phyloP scores from a whole-genome alignment of 83 land plant genomes.

The Isoetes engelmannii region DNA sequence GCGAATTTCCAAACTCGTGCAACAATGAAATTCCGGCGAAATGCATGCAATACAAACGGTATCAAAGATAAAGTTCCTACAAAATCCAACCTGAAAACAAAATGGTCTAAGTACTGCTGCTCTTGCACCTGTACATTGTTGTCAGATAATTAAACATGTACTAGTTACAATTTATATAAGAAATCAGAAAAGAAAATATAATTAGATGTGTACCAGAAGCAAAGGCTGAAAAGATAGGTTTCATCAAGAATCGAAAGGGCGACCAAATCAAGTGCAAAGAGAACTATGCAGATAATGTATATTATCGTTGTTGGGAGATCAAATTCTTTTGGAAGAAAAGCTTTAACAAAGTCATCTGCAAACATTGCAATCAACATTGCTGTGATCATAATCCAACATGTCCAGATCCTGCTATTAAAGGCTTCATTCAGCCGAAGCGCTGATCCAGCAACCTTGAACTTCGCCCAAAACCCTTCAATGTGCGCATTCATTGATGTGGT shows the following conservation, averaged over 20 bases:
- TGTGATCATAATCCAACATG: conserved; percentile 7
- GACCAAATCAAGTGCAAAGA: conserved; percentile 17
- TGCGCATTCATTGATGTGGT: too few species aligned
- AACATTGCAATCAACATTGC: conserved; percentile 25
- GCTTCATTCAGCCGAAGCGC: neutral
- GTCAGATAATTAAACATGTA: too few species aligned
- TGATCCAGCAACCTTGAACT: too few species aligned
- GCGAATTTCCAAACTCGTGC: conserved; percentile 31
- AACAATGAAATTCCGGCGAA: conserved; percentile 21
- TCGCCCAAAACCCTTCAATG: too few species aligned
- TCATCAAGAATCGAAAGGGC: conserved; percentile 8
- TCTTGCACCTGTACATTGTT: too few species aligned
- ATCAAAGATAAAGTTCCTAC: conserved; percentile 31
- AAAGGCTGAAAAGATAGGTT: conserved; percentile 15
- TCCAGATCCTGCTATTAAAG: conserved; percentile 23
- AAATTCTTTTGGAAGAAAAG: conserved; percentile 17
- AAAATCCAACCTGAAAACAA: conserved; percentile 28
- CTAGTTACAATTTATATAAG: too few species aligned
- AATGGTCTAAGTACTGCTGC: neutral
- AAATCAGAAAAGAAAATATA: neutral
- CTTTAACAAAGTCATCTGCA: conserved; percentile 24
- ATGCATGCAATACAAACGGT: conserved; percentile 16
- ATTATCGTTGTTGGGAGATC: conserved; percentile 11
- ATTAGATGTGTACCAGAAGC: conserved; percentile 14
- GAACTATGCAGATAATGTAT: conserved; percentile 3